Base-by-base conservation (phyloP, 1,139 yeast species). In the Pichia norvegensis region DNA sequence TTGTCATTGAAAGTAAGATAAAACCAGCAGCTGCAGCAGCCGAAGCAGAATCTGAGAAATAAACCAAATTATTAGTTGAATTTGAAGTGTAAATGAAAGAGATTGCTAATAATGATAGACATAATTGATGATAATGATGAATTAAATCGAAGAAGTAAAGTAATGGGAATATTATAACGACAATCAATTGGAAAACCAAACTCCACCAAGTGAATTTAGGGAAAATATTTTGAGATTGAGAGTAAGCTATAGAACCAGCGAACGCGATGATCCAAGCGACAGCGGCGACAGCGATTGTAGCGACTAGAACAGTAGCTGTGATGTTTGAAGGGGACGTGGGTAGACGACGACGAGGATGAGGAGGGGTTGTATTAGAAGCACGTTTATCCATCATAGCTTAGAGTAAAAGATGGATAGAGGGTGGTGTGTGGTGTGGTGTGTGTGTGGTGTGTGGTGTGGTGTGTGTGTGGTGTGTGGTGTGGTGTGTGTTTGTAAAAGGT, bases 191-290 rank as follows among this genome's bases (percentile, higher is more conserved):
- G 60, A 80, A 92, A 8, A 85, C 92, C n/a, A 92, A 66, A 4
- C 95, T 95, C 98, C 98, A 92, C 98, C 98, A 92, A 9, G 94
- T 77, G 64, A 92, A 85, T 54, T 79, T 77, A 2, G 96, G 97
- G 62, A 81, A 86, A 36, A 38, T 41, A 9, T 36, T 19, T 6
- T 51, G 36, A 17, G 51, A 47, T 21, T 51, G 48, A 7, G 54
- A 50, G 16, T 81, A 67, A 1, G 94, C 81, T 16, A 85, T 81
- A 13, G 95, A 86, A 1, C 97, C 96, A 4, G 82, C 94, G 46
- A 92, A 71, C 11, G 95, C 85, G 41, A 92, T 76, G 49, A 87
- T 70, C 97, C 97, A 92, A 4, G 86, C 68, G 35, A 82, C 68
- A 19, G 77, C 54, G 2, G 84, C 31, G 11, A 46, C 40, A 11